Base-by-base conservation (phyloP, 257 asterid genomes). In the Linaria vulgaris region DNA sequence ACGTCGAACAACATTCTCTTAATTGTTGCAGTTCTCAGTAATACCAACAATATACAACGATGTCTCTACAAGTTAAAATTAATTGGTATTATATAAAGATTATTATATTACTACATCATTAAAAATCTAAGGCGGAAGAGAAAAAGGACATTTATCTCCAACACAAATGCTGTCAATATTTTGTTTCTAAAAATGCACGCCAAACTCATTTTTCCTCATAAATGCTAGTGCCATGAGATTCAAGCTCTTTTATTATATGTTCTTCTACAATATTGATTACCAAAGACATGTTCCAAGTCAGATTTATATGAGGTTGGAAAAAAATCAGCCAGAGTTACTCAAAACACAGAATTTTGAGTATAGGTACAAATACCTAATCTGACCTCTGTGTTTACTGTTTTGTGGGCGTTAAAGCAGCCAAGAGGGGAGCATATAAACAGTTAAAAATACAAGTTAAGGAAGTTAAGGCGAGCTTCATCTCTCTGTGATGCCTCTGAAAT, bases 11-110 rank as follows among this genome's bases (percentile, higher is more conserved):
- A 34, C 9, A 34, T 34, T 34, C 41, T 3, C 41, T 8, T 7
- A 34, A 34, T 34, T 34, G 41, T 34, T 34, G 41, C 22, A 44
- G 61, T 43, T 57, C 61, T 25, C 45, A 12, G 60, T 44, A 46
- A 67, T 56, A 56, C 43, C 62, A 41, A 61, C 59, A 41, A 41
- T 61, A 73, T 20, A 67, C 47, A 45, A 22, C 21, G 15, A 9
- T 20, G 41, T 27, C 34, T 27, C 34, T 2, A 6, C 34, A 27
- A 27, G n/a, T n/a, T n/a, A n/a, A n/a, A n/a, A n/a, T n/a, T 27
- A 27, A 27, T 27, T 27, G n/a, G 6, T 27, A 27, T 6, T 27
- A 27, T 27, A 2, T 27, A 3, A 27, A 27, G 34, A 27, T 27
- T 27, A 27, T 6, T 27, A 6, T 2, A 27, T 27, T 3, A 27